Evolutionary conservation across 352 stramenopile species (phyloP), one percentile per base, ranked within the genome.

Genomic region (Phytophthora pini): DNA sequence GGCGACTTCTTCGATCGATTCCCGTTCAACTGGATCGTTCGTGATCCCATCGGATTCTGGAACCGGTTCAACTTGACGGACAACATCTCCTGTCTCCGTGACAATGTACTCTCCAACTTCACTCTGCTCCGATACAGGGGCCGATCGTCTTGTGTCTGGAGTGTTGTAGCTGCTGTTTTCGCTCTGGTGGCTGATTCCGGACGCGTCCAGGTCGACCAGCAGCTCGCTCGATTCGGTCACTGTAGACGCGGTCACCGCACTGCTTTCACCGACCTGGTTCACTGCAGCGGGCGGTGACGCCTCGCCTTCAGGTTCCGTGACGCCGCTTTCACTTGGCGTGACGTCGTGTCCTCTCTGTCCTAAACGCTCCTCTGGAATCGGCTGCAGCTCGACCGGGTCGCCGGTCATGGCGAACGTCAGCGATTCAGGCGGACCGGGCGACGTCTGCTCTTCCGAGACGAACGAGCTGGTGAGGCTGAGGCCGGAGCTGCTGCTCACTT

Each of bases 341-440:
- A 34, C 20, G 1, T 68, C 50, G 29, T 58, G 51, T 36, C 58
- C 43, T 44, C 43, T 46, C 12, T 47, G 32, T 20, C 51, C 56
- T 9, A 41, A 68, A 15, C 61, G 67, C 8, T 80, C 71, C 45
- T 82, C 74, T 49, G 58, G 60, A 26, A 82, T 82, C 32, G 68
- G 54, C 5, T 34, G 43, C 11, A 82, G 36, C 29, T 80, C 74
- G 6, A 72, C 36, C 3, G 51, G 29, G 46, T 77, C 70, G 27
- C 56, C 36, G 5, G 59, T 57, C 40, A 58, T 52, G 10, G 71
- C 62, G 41, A 69, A 70, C 24, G 69, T 54, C 32, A 69, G 36
- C 47, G 65, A 68, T 41, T 63, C 60, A 9, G 64, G 52, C 32
- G 57, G 46, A 27, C 45, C 46, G 32, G 60, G 60, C 8, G 60